These are phyloP conservation scores for Platismatia glauca DNA, from an alignment of 495 filamentous ascomycete genomes.

Conservation along the genomic window DNA sequence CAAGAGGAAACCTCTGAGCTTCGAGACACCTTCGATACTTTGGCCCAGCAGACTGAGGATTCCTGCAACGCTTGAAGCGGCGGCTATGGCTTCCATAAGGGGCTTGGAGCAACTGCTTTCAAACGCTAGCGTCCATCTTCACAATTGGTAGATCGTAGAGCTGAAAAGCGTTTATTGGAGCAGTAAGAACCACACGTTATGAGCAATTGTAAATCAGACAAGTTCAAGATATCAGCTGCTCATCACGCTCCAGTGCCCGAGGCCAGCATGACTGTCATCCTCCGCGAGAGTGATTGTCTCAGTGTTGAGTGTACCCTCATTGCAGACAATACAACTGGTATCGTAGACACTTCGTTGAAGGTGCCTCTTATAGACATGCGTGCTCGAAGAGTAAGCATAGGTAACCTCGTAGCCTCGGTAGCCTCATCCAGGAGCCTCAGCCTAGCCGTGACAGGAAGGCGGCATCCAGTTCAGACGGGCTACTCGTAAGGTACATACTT, in stretches of 20 bases:
- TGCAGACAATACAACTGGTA: neutral
- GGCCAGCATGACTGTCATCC: too few relatives aligned
- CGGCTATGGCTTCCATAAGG: conserved; percentile 16
- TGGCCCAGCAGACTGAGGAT: conserved; percentile 15
- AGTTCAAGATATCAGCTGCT: neutral
- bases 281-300: too few relatives aligned
- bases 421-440: neutral
- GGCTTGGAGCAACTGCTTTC: neutral
- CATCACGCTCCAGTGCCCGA: neutral
- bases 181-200: neutral
- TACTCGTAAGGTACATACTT: too few relatives aligned
- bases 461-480: neutral
- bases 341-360: neutral
- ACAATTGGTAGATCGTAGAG: neutral
- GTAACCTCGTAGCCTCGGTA: too few relatives aligned
- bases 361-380: neutral
- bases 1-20: conserved; percentile 10
- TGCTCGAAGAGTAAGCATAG: neutral
- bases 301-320: neutral
- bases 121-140: neutral
- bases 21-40: conserved; percentile 7
- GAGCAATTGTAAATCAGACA: neutral
- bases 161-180: neutral
- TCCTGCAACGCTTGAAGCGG: conserved; percentile 10
- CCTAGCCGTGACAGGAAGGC: neutral